phyloP scores from a whole-genome alignment of 2,329 filamentous ascomycete genomes.

The Penicillium sp. region DNA sequence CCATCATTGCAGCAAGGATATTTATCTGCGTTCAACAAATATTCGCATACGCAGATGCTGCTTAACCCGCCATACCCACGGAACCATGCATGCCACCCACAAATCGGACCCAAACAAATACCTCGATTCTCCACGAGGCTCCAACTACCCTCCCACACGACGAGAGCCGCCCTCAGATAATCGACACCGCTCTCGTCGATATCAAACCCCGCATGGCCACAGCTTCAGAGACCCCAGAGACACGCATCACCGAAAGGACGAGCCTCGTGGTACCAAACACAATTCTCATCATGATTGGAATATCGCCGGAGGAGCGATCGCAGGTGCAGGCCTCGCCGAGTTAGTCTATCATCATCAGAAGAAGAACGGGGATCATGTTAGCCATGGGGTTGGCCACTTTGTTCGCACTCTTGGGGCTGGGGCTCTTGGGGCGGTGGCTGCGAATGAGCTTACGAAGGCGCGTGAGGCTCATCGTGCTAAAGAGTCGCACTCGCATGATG shows the following conservation, averaged over 20 bases:
- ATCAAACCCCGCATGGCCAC: conserved; percentile 6
- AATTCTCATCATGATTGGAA: conserved; percentile 7
- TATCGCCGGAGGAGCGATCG: conserved; percentile 5
- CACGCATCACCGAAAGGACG: background rate
- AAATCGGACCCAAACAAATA: background rate
- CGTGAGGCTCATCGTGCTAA: background rate
- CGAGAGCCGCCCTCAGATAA: background rate
- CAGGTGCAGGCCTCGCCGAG: conserved; percentile 7
- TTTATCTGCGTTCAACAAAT: background rate
- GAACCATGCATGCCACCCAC: background rate
- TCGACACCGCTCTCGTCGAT: background rate
- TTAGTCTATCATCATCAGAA: conserved; percentile 6
- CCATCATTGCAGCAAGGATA: background rate
- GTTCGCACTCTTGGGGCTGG: conserved; percentile 10
- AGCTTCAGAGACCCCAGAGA: background rate
- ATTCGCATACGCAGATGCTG: background rate
- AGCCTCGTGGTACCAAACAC: background rate
- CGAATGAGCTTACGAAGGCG: conserved; percentile 4
- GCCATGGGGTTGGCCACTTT: conserved; percentile 11
- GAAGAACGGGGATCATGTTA: conserved; percentile 9
- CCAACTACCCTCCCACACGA: background rate
- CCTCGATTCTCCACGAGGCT: background rate
- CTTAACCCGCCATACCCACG: background rate
- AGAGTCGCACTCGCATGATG: background rate
- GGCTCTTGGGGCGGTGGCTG: conserved; percentile 12